Base-by-base conservation (phyloP, 768 basidiomycete species). In the Tylopilus subfusipes region DNA sequence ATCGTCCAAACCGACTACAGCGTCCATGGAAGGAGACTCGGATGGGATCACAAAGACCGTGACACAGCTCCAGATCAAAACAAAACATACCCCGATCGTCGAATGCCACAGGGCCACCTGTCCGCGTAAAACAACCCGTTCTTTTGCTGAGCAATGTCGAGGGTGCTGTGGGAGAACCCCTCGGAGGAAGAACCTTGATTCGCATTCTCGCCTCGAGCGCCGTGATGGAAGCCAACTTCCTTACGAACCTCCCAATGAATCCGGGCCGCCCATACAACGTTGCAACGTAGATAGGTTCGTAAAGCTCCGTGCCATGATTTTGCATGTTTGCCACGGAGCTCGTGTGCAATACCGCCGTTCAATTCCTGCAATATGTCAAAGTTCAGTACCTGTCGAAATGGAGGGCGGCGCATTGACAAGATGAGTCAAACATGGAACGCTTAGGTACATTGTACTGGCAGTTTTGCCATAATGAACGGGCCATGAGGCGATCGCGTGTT, bases 401-500 rank as follows among this genome's bases (percentile, higher is more conserved):
- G 54, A 70, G 55, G 45, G 12, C 24, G 14, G 38, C 19, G 43
- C 38, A 30, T 9, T 8, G 50, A 40, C 45, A 45, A 49, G 14
- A 22, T n/a, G 36, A 38, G 36, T 38, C 53, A 36, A 49, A 24
- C 13, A 42, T 34, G 29, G 36, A 7, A 6, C 22, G 25, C 19
- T 54, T 30, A 50, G 54, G 34, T 34, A 59, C 42, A 44, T 50
- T 54, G 50, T 34, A 47, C 51, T 42, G 52, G 42, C 51, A 63
- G 54, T 27, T 47, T 22, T 57, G 5, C 60, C 50, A 49, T 59
- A 60, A 52, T 25, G 33, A n/a, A 19, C 46, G 14, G 29, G 29
- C 40, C 70, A 69, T 60, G 71, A 69, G 71, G 71, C 10, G 38
- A 25, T 56, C 63, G 63, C 67, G 59, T 72, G 70, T 57, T 38